These are phyloP conservation scores for Setomelanomma holmii DNA, from an alignment of 2,329 filamentous ascomycete genomes.

Conservation along the genomic window DNA sequence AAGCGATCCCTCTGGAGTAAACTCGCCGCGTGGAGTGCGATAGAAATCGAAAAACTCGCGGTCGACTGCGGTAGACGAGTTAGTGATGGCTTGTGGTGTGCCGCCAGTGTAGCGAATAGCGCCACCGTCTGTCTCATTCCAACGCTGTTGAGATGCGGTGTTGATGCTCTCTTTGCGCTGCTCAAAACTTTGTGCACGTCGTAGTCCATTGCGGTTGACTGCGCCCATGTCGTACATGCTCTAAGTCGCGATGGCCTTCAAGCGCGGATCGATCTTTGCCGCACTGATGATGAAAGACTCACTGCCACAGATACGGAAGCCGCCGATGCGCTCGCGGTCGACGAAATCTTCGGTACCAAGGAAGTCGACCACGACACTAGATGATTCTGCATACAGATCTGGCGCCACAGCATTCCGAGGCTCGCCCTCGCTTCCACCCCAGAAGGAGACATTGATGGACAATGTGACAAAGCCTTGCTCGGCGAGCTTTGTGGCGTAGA, in stretches of 20 bases:
- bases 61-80: constrained; percentile 20
- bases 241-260: constrained; percentile 29
- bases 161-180: constrained; percentile 15
- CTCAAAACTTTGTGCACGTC: constrained; percentile 10
- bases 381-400: constrained; percentile 37
- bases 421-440: constrained; percentile 35
- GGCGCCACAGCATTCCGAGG: constrained; percentile 34
- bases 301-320: constrained; percentile 41
- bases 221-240: constrained; percentile 32
- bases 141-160: constrained; percentile 14
- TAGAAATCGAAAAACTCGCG: constrained; percentile 45
- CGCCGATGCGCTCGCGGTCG: constrained; percentile 40
- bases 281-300: constrained; percentile 45
- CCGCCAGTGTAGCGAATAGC: constrained; percentile 8
- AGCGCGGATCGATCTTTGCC: constrained; percentile 42
- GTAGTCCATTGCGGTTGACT: constrained; percentile 14
- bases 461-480: constrained; percentile 37
- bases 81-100: constrained; percentile 20
- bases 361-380: constrained; percentile 43
- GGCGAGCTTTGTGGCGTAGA: constrained; percentile 39
- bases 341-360: constrained; percentile 29
- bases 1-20: constrained; percentile 22
- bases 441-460: constrained; percentile 31
- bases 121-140: constrained; percentile 14
- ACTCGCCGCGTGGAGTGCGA: constrained; percentile 38